Evolutionary conservation across 495 filamentous ascomycete species (phyloP).

Genomic region (Physcia stellaris): DNA sequence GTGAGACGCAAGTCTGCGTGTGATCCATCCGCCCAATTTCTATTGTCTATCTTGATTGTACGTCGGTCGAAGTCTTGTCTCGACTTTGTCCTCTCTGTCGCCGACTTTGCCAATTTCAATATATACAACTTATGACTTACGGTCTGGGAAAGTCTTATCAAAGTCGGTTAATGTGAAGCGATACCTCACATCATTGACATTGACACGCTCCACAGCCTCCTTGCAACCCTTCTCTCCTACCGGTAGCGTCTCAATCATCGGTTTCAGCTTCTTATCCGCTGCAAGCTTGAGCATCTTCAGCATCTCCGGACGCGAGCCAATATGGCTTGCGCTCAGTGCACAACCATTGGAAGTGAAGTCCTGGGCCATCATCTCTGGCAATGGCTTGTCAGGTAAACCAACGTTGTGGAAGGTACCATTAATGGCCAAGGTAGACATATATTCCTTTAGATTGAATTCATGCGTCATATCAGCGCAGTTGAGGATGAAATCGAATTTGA

Average conservation of each 20-base stretch:
- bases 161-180: conserved; percentile 52
- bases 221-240: conserved; percentile 57
- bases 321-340: conserved; percentile 66
- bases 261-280: conserved; percentile 64
- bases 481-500: conserved; percentile 61
- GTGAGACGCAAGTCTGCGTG: too few species aligned
- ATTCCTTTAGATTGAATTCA: conserved; percentile 53
- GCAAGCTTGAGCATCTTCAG: conserved; percentile 72
- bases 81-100: too few species aligned
- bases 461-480: conserved; percentile 58
- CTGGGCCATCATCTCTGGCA: conserved; percentile 61
- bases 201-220: conserved; percentile 51
- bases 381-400: conserved; percentile 69
- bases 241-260: conserved; percentile 66
- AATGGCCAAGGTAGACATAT: conserved; percentile 68
- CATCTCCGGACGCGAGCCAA: conserved; percentile 72
- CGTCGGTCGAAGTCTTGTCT: too few species aligned
- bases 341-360: conserved; percentile 65
- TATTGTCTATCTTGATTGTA: too few species aligned
- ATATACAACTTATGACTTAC: too few species aligned
- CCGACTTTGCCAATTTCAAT: too few species aligned
- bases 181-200: conserved; percentile 58
- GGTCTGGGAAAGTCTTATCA: conserved; percentile 42
- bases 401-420: conserved; percentile 74
- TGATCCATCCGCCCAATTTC: too few species aligned